These are phyloP conservation scores for Cystobasidium sp. DNA, from an alignment of 1,284 basidiomycete species.

Conservation along the genomic window DNA sequence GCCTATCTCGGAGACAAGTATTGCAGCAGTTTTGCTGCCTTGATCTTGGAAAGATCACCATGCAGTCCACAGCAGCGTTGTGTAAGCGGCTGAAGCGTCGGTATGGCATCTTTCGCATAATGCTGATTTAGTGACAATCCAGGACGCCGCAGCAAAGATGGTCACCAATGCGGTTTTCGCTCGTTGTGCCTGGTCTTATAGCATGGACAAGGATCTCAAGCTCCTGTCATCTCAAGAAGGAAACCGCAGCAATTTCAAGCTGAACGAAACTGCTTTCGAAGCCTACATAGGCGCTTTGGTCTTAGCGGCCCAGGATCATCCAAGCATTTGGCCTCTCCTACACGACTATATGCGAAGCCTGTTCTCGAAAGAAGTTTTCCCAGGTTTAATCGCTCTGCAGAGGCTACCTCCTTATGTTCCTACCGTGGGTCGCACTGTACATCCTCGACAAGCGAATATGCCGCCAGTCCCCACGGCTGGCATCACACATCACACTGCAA, in stretches of 20 bases:
- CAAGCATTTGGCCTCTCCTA: neutral
- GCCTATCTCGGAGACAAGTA: neutral
- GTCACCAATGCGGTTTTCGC: constrained; percentile 2
- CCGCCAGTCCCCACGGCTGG: too few relatives aligned
- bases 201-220: neutral
- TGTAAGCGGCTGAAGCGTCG: neutral
- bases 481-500: too few relatives aligned
- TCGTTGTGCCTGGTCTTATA: neutral
- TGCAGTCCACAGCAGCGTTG: constrained; percentile 1
- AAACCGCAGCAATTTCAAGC: neutral
- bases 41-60: neutral
- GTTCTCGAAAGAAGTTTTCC: neutral
- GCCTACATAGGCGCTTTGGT: constrained; percentile 1
- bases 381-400: neutral
- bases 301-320: neutral
- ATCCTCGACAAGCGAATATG: too few relatives aligned
- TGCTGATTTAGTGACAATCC: neutral
- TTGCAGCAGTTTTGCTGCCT: constrained; percentile 1
- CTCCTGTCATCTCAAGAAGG: neutral
- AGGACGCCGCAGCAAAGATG: constrained; percentile 3
- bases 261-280: neutral
- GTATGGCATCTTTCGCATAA: neutral
- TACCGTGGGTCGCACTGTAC: too few relatives aligned
- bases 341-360: neutral
- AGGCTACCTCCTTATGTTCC: neutral